Evolutionary conservation across 352 stramenopile genomes (phyloP).

Genomic region (Phytophthora palmivora): DNA sequence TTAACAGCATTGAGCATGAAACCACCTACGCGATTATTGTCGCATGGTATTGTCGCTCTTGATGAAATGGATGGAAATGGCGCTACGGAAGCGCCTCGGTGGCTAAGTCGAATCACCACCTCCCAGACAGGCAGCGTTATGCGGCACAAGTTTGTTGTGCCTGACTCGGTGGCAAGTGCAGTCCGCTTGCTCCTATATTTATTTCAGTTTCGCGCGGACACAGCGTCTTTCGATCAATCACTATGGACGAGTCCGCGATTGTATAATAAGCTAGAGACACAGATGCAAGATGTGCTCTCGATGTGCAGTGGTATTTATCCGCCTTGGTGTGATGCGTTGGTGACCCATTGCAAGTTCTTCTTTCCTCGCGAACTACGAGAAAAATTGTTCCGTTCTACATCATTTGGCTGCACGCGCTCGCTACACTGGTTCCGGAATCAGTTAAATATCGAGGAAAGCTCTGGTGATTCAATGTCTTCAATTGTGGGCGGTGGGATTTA

Average conservation of each 20-base stretch:
- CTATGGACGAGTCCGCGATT: slow-evolving; percentile 77
- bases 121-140: slow-evolving; percentile 14
- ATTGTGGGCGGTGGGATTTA: slow-evolving; percentile 51
- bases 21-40: slow-evolving; percentile 18
- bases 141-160: slow-evolving; percentile 21
- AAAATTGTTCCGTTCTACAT: slow-evolving; percentile 76
- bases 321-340: slow-evolving; percentile 74
- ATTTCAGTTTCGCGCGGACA: slow-evolving; percentile 50
- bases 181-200: slow-evolving; percentile 68
- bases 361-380: slow-evolving; percentile 78
- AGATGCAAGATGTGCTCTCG: slow-evolving; percentile 85
- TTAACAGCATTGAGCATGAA: slow-evolving; percentile 25
- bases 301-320: slow-evolving; percentile 87
- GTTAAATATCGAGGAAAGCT: slow-evolving; percentile 60
- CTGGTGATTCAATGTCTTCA: slow-evolving; percentile 22
- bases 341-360: slow-evolving; percentile 86
- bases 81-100: slow-evolving; percentile 25
- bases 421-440: slow-evolving; percentile 85
- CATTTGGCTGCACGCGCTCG: slow-evolving; percentile 82
- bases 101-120: slow-evolving; percentile 29
- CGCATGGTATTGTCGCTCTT: slow-evolving; percentile 31
- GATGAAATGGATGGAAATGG: slow-evolving; percentile 27
- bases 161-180: slow-evolving; percentile 49
- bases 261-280: slow-evolving; percentile 81
- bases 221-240: slow-evolving; percentile 41